Evolutionary conservation across 768 basidiomycete species (phyloP).

Genomic region (Porphyrellus cyaneotinctus): DNA sequence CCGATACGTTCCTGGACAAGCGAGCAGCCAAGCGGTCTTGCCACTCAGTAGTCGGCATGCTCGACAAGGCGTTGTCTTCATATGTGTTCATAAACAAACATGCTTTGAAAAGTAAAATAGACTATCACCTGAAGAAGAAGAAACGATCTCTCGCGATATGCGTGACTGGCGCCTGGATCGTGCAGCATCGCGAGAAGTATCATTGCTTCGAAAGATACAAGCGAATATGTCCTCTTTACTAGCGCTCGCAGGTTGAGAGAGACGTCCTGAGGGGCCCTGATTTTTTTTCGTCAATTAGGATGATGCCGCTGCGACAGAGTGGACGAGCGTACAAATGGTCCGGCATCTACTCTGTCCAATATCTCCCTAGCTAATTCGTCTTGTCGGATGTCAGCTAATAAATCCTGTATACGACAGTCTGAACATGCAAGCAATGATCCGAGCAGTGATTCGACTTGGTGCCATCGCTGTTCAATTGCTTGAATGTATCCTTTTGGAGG

Average conservation of each 20-base stretch:
- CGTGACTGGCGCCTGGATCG: slow-evolving; percentile 70
- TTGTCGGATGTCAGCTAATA: slow-evolving; percentile 60
- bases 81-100: slow-evolving; percentile 2
- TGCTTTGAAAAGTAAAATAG: background rate
- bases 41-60: slow-evolving; percentile 72
- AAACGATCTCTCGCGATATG: slow-evolving; percentile 76
- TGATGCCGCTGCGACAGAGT: background rate
- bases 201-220: slow-evolving; percentile 61
- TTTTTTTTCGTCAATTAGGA: slow-evolving; percentile 5
- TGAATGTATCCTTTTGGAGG: slow-evolving; percentile 91
- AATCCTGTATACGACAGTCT: slow-evolving; percentile 57
- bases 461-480: slow-evolving; percentile 88
- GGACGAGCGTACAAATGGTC: slow-evolving; percentile 61
- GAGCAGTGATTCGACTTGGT: slow-evolving; percentile 87
- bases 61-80: slow-evolving; percentile 54
- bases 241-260: slow-evolving; percentile 53
- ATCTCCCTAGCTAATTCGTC: slow-evolving; percentile 79
- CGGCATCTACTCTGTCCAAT: slow-evolving; percentile 67
- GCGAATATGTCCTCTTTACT: slow-evolving; percentile 80
- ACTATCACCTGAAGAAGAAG: slow-evolving; percentile 54
- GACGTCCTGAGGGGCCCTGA: slow-evolving; percentile 68
- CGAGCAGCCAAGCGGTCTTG: slow-evolving; percentile 66
- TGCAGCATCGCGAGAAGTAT: slow-evolving; percentile 49
- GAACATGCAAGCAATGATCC: slow-evolving; percentile 75
- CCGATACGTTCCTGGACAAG: slow-evolving; percentile 35